phyloP scores from a whole-genome alignment of 2,329 filamentous ascomycete species.

The Cladosporium sp. region DNA sequence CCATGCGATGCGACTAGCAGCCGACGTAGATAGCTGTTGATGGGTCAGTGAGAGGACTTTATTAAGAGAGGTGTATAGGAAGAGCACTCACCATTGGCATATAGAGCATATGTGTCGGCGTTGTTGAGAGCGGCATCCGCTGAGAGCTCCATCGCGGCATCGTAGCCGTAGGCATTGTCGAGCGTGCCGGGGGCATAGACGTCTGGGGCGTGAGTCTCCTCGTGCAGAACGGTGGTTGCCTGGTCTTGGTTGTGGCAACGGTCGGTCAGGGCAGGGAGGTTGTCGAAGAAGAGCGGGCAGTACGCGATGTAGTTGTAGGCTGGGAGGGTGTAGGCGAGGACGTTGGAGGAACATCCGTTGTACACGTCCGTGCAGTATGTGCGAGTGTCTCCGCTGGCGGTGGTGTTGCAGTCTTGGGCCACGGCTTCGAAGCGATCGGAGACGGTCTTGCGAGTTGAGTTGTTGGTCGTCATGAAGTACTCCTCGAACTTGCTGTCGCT shows the following conservation, averaged over 20 bases:
- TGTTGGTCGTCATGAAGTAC: conserved; percentile 56
- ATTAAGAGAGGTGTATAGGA: background rate
- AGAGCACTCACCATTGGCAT: conserved; percentile 31
- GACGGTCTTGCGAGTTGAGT: conserved; percentile 45
- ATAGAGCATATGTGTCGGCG: conserved; percentile 57
- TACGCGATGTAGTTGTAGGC: conserved; percentile 51
- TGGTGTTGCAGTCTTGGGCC: conserved; percentile 51
- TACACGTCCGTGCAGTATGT: conserved; percentile 59
- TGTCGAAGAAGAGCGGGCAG: conserved; percentile 58
- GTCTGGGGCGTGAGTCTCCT: conserved; percentile 58
- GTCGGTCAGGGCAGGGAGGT: conserved; percentile 45
- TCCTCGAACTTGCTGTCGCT: conserved; percentile 16
- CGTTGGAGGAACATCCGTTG: conserved; percentile 46
- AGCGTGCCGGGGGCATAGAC: conserved; percentile 43
- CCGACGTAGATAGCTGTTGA: background rate
- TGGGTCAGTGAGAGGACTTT: background rate
- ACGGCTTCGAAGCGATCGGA: conserved; percentile 49
- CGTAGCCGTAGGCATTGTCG: conserved; percentile 57
- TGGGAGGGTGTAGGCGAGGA: conserved; percentile 57
- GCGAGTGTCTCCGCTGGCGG: conserved; percentile 44
- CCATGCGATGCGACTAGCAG: background rate
- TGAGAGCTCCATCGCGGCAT: conserved; percentile 42
- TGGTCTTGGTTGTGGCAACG: conserved; percentile 62
- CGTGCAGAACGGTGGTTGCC: conserved; percentile 61
- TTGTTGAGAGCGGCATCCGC: conserved; percentile 53